Percentiles rank a stretch among this genome's conserved stretches.
phyloP scores from a whole-genome alignment of 208 protist species.

The Leishmania martiniquensis region DNA sequence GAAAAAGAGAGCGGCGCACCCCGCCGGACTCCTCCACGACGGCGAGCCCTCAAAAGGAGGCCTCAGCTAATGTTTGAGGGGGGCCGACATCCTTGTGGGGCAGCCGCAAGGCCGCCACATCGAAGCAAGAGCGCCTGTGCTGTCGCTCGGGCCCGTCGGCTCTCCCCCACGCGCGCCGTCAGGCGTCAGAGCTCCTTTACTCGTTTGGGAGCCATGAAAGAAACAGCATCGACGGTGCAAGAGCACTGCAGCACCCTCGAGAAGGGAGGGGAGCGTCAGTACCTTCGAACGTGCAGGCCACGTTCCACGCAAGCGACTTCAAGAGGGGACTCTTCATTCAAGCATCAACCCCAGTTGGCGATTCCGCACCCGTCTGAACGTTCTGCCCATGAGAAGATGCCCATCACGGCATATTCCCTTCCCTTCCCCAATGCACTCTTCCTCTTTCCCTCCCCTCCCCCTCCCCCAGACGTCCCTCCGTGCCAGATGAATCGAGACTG shows the following conservation, averaged over 20 bases:
- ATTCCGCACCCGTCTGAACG: background rate
- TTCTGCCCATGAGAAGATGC: background rate
- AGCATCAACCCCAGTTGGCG: background rate
- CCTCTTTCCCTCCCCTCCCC: background rate
- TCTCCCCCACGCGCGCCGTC: background rate
- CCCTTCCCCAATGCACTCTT: background rate
- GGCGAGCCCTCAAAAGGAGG: too few species aligned
- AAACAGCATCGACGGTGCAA: background rate
- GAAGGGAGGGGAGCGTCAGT: background rate
- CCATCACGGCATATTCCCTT: background rate
- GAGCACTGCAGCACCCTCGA: background rate
- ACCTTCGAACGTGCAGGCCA: background rate
- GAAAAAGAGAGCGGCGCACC: background rate
- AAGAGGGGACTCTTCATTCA: background rate
- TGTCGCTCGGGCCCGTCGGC: background rate
- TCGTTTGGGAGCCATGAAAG: background rate
- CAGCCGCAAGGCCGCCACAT: background rate
- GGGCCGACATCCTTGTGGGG: too few species aligned
- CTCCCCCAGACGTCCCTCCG: background rate
- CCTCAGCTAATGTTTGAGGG: too few species aligned
- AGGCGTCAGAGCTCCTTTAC: background rate
- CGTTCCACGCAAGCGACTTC: background rate
- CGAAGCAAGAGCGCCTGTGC: background rate
- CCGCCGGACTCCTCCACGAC: background rate
- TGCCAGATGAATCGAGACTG: slow-evolving; percentile 34